These are phyloP conservation scores for Pyrus communis DNA, from an alignment of 306 rosid genomes.

Conservation along the genomic window DNA sequence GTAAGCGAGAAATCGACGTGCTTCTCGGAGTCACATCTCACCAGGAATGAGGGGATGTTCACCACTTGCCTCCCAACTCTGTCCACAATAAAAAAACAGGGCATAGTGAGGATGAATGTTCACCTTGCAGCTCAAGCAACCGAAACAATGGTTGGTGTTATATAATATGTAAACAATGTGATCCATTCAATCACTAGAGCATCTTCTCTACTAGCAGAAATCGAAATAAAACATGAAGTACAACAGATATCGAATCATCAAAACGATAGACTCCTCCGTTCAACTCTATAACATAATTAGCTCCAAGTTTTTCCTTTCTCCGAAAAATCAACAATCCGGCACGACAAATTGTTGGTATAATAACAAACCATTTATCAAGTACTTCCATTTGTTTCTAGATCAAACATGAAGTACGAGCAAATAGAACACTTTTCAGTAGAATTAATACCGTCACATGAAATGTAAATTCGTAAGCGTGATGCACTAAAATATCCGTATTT, in stretches of 20 bases:
- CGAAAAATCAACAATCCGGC: too few relatives aligned
- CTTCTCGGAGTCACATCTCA: constrained; percentile 62
- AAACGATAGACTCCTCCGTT: too few relatives aligned
- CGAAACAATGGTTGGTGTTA: not conserved
- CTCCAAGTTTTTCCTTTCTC: too few relatives aligned
- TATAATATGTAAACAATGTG: not conserved
- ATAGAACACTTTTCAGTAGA: too few relatives aligned
- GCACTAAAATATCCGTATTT: too few relatives aligned
- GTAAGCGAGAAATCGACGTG: constrained; percentile 68
- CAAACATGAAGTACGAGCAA: too few relatives aligned
- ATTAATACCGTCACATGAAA: too few relatives aligned
- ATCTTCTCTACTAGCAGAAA: not conserved
- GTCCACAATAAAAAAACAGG: not conserved
- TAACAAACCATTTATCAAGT: too few relatives aligned
- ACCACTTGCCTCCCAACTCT: constrained; percentile 81
- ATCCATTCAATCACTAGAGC: not conserved
- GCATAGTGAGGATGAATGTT: not conserved
- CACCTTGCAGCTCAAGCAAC: not conserved
- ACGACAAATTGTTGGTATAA: too few relatives aligned
- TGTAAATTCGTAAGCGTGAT: too few relatives aligned
- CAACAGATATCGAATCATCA: not conserved
- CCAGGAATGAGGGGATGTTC: constrained; percentile 67
- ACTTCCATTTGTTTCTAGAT: too few relatives aligned
- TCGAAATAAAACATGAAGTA: not conserved
- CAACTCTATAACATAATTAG: too few relatives aligned